Percentiles rank a stretch among this genome's conserved stretches.
These are phyloP conservation scores for Ulota crispa DNA, from an alignment of 225 moss, liverwort and hornwort species.

Conservation along the genomic window DNA sequence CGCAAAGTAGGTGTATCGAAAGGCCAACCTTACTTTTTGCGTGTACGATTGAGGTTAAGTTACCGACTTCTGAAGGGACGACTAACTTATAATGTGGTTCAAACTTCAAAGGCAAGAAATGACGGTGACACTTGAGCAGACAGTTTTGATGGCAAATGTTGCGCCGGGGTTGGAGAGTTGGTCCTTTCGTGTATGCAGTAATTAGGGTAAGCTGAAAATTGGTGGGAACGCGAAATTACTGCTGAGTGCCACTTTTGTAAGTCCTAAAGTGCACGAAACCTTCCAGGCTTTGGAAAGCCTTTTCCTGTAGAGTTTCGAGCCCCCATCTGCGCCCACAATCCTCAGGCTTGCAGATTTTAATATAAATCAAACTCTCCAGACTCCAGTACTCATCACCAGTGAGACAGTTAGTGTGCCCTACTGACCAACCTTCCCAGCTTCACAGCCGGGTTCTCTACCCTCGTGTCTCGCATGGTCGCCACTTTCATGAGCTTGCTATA, in stretches of 20 bases:
- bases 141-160: not conserved
- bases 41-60: not conserved
- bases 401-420: not conserved
- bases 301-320: not conserved
- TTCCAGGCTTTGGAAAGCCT: too few relatives aligned
- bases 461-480: slow-evolving; percentile 7
- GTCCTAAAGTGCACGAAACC: not conserved
- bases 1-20: not conserved
- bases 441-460: slow-evolving; percentile 11
- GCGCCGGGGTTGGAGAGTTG: not conserved
- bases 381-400: not conserved
- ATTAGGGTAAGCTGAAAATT: too few relatives aligned
- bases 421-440: not conserved
- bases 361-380: not conserved
- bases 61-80: slow-evolving; percentile 1
- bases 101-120: too few relatives aligned
- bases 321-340: not conserved
- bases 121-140: not conserved
- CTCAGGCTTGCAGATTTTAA: not conserved
- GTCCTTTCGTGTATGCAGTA: not conserved
- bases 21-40: not conserved
- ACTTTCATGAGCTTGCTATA: not conserved
- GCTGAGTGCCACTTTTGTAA: not conserved
- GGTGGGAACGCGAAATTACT: not conserved
- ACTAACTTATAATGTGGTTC: too few relatives aligned